Conservation (phyloP, 805 yeast species). For the Lipomyces mesembrius region DNA sequence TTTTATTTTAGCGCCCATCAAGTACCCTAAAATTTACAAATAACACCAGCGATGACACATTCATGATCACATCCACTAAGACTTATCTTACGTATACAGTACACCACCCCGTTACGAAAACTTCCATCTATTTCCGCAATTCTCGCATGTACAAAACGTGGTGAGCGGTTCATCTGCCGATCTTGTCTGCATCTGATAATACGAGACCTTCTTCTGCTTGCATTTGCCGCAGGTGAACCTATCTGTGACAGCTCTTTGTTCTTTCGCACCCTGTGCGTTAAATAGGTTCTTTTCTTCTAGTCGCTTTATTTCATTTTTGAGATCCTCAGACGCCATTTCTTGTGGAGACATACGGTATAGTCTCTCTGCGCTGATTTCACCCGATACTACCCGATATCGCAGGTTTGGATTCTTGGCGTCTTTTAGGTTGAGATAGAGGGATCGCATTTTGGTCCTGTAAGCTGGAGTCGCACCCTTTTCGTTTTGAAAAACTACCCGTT, state of each 20-base stretch:
- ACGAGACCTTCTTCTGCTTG: slow-evolving; percentile 94
- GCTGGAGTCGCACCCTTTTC: slow-evolving; percentile 59
- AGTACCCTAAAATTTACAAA: background rate
- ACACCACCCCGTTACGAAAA: slow-evolving; percentile 60
- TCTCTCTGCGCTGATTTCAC: slow-evolving; percentile 67
- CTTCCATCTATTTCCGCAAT: slow-evolving; percentile 98
- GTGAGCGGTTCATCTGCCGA: slow-evolving; percentile 99
- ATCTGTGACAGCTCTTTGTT: slow-evolving; percentile 93
- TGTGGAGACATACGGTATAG: slow-evolving; percentile 85
- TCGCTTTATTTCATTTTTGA: slow-evolving; percentile 82
- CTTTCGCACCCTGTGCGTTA: slow-evolving; percentile 97
- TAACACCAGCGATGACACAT: background rate
- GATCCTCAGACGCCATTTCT: slow-evolving; percentile 92
- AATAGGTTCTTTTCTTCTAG: slow-evolving; percentile 86
- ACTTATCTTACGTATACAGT: background rate
- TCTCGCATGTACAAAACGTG: slow-evolving; percentile 96
- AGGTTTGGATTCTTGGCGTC: slow-evolving; percentile 89
- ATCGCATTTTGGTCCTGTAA: slow-evolving; percentile 82
- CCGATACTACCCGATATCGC: slow-evolving; percentile 66
- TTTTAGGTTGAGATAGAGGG: slow-evolving; percentile 82
- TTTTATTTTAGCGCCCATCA: background rate
- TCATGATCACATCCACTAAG: background rate
- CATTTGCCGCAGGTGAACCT: slow-evolving; percentile 97
- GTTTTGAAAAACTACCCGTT: slow-evolving; percentile 63
- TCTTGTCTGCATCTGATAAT: slow-evolving; percentile 96